Base-by-base conservation (phyloP, 495 filamentous ascomycete species). In the Xylaria telfairii region DNA sequence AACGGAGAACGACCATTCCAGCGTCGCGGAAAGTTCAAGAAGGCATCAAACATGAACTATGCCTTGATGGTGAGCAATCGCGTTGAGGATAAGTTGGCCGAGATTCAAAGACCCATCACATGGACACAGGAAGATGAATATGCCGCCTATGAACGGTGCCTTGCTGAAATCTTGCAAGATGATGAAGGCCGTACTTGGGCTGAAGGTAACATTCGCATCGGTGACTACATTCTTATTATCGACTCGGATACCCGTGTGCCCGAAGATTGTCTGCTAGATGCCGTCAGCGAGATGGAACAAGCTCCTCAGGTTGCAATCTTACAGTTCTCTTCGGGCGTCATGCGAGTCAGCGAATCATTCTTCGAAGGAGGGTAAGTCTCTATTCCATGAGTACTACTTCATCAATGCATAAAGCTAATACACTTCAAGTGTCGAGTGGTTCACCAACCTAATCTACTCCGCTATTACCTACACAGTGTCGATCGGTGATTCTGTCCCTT, bases 31-130 rank as follows among this genome's bases (percentile, higher is more conserved):
- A 91, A 91, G 76, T 92, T 92, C 82, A 92, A 92, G 82, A 92
- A 91, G 76, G 90, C 90, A 30, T 91, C 89, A 34, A 92, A 92
- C 78, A 92, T 92, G 90, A 92, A 92, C 77, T 92, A 89, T 62
- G 88, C 85, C 12, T 75, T 92, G 75, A 83, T 83, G 77, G 75
- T 88, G 41, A 89, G 86, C 75, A 86, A 85, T 62, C 81, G 85
- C 17, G 86, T 91, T 41, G 90, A 91, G 74, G 86, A 88, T 1
- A 89, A 86, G 69, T 82, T 92, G 10, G 66, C 70, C 17, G 60
- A 71, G 17, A 70, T 87, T 49, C 74, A 81, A 6, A 80, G 87
- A 17, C 65, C 76, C 10, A 69, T 78, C 4, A 73, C 74, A 21
- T 89, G 89, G 87, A 83, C 73, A n/a, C 79, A 81, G 69, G 83